These are phyloP conservation scores for Zygoascus flipseniorum DNA, from an alignment of 805 yeast species.

Conservation along the genomic window DNA sequence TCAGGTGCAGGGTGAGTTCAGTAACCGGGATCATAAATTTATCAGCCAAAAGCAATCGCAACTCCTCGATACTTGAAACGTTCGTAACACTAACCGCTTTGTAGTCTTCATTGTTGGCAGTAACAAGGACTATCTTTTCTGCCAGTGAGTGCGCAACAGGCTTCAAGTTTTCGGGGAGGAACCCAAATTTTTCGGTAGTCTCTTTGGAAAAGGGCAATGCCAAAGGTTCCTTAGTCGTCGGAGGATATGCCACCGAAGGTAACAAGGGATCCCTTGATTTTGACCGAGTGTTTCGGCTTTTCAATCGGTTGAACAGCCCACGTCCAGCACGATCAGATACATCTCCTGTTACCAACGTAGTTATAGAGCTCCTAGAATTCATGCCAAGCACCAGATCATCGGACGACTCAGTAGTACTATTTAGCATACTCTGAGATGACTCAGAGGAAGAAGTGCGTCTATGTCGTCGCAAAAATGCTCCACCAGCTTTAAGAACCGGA, in stretches of 20 bases:
- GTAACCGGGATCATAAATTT: neutral
- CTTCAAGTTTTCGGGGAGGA: conserved; percentile 31
- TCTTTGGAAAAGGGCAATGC: neutral
- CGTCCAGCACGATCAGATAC: neutral
- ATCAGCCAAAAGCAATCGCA: neutral
- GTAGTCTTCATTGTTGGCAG: conserved; percentile 2
- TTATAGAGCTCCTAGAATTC: neutral
- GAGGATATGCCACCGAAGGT: neutral
- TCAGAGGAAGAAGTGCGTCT: neutral
- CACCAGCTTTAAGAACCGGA: neutral
- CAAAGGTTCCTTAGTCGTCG: neutral
- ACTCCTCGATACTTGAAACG: neutral
- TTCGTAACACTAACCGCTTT: neutral
- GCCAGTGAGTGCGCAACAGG: neutral
- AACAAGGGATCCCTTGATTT: neutral
- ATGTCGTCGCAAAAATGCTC: neutral
- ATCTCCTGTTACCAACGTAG: neutral
- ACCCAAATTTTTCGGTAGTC: conserved; percentile 12
- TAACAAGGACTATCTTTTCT: neutral
- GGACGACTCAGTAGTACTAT: neutral
- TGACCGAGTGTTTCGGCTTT: neutral
- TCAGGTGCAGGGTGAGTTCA: conserved; percentile 40
- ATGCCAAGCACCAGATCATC: neutral
- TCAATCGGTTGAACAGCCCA: neutral
- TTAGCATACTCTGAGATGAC: neutral